Evolutionary conservation across 768 basidiomycete genomes (phyloP), one percentile per base, ranked within the genome.

Genomic region (Trametes elegans): DNA sequence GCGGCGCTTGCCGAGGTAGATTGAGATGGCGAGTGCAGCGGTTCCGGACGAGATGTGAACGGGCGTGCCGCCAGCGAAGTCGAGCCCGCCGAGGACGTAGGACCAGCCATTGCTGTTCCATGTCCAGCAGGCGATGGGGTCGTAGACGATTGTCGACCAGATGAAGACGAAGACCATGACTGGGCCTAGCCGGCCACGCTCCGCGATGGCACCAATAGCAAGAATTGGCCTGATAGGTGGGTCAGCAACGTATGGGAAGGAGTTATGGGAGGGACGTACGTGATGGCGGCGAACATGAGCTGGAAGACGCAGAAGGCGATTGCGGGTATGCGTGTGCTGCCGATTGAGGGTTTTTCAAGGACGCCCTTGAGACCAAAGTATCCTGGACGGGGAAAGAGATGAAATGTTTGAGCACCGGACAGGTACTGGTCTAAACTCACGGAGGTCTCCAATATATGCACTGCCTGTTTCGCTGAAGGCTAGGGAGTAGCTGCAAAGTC

Each of bases 31-130:
- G 29, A 98, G 80, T 2, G 91, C 96, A 1, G 93, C 93, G 0
- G 85, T 85, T 42, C 96, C 96, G 14, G 93, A 95, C 16, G 89
- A 88, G 62, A 99, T 98, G 68, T 99, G 95, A 58, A 99, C 93
- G 19, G 96, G 96, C 10, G 93, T 95, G 48, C 96, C 96, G 26
- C 95, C 95, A 8, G 95, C 95, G 58, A 96, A 95, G 68, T 94
- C 91, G 50, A 93, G 87, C 55, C 87, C 89, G 14, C 93, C 95
- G 47, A 90, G 76, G 29, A 82, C 67, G 71, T 76, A 85, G 0
- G 88, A 87, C 94, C 83, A 84, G 10, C 84, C 82, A 28, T 88
- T 81, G 31, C 79, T 59, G 64, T 93, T 93, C 96, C 96, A 98
- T 5, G 93, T 90, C 94, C 95, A 97, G 73, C 90, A 93, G 0